A percentile compares a stretch with the other conserved stretches of the same genome.
Evolutionary conservation across 495 filamentous ascomycete species (phyloP).

Genomic region (Penicillium taxi): DNA sequence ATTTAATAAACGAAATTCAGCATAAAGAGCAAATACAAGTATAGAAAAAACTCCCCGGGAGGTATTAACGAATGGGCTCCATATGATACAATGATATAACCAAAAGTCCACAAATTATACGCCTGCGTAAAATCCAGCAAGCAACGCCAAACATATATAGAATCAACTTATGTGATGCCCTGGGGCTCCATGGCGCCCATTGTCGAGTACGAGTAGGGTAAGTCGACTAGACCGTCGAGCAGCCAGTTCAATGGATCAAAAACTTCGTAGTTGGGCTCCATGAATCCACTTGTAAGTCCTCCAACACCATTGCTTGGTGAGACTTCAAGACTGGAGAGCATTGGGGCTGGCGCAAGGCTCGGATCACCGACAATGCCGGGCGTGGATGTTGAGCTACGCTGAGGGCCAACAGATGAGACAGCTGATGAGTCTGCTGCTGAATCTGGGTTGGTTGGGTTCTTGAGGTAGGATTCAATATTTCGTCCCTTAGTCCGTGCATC

Average conservation of each 20-base stretch:
- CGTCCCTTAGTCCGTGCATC: slow-evolving; percentile 72
- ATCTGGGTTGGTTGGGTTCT: slow-evolving; percentile 82
- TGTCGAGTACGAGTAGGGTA: slow-evolving; percentile 53
- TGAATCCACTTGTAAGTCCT: slow-evolving; percentile 46
- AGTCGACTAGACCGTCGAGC: slow-evolving; percentile 74
- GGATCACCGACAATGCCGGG: slow-evolving; percentile 37
- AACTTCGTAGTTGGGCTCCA: slow-evolving; percentile 66
- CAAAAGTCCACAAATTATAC: slow-evolving; percentile 11
- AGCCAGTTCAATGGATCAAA: slow-evolving; percentile 90
- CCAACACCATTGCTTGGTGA: slow-evolving; percentile 29
- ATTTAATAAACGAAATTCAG: not conserved
- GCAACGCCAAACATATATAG: slow-evolving; percentile 11
- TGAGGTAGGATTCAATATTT: slow-evolving; percentile 73
- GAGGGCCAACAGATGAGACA: slow-evolving; percentile 44
- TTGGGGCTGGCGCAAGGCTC: slow-evolving; percentile 39
- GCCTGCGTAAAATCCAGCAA: slow-evolving; percentile 6
- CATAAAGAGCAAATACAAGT: slow-evolving; percentile 1
- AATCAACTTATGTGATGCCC: slow-evolving; percentile 24
- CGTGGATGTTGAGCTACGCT: slow-evolving; percentile 25
- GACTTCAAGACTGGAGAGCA: slow-evolving; percentile 28
- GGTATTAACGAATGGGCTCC: slow-evolving; percentile 18
- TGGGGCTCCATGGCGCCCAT: slow-evolving; percentile 36
- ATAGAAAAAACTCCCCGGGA: slow-evolving; percentile 11
- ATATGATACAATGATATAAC: slow-evolving; percentile 28
- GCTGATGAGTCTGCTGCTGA: slow-evolving; percentile 65